These are phyloP conservation scores for Dioszegia crocea DNA, from an alignment of 768 basidiomycete species.

Conservation along the genomic window DNA sequence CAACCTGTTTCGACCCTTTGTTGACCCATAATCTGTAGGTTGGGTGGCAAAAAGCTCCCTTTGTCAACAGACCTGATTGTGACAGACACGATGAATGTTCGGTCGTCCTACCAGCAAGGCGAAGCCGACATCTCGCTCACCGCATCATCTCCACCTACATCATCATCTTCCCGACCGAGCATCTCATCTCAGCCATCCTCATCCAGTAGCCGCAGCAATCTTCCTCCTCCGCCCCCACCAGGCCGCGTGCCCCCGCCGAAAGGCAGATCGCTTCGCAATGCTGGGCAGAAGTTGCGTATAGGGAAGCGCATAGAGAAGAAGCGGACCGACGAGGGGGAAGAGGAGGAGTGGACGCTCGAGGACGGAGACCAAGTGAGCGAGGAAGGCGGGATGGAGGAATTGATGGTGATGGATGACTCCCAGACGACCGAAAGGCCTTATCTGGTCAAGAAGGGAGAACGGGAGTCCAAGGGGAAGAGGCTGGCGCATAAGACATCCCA, in stretches of 20 bases:
- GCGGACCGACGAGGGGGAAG: constrained; percentile 9
- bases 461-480: constrained; percentile 29
- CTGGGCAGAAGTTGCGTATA: constrained; percentile 22
- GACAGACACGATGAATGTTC: background rate
- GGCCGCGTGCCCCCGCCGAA: constrained; percentile 22
- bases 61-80: background rate
- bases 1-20: no score
- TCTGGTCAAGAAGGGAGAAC: constrained; percentile 12
- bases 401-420: constrained; percentile 15
- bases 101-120: background rate
- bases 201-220: constrained; percentile 8
- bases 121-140: background rate
- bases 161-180: constrained; percentile 7
- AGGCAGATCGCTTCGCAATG: constrained; percentile 7
- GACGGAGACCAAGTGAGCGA: constrained; percentile 11
- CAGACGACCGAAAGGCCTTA: constrained; percentile 23
- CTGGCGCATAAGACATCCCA: constrained; percentile 42
- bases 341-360: constrained; percentile 39
- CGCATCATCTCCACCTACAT: constrained; percentile 8
- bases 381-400: background rate
- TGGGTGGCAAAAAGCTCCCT: constrained; percentile 2
- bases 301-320: constrained; percentile 13
- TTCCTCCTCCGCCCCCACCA: constrained; percentile 24
- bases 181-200: constrained; percentile 9
- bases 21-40: no score